These are phyloP conservation scores for Loxodes magnus DNA, from an alignment of 73 alveolate genomes.

Conservation along the genomic window DNA sequence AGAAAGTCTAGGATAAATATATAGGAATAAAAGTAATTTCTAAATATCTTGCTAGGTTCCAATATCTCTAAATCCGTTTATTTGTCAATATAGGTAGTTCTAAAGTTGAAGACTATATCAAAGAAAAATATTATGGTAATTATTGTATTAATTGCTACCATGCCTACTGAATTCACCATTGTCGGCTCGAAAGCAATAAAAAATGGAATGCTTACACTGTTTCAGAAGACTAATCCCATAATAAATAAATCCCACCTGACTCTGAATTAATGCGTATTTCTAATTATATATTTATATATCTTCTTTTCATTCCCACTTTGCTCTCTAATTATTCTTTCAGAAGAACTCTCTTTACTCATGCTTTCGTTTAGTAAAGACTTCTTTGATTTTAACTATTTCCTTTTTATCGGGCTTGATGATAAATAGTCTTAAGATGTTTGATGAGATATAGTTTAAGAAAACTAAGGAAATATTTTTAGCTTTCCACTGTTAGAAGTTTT, in stretches of 20 bases:
- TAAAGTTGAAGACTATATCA: slow-evolving; percentile 22
- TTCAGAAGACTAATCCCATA: slow-evolving; percentile 33
- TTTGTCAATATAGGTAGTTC: slow-evolving; percentile 35
- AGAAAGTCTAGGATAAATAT: slow-evolving; percentile 36
- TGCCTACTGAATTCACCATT: background rate
- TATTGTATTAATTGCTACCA: background rate
- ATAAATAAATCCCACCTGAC: slow-evolving; percentile 48
- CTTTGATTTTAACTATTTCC: too few relatives aligned
- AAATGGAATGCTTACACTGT: slow-evolving; percentile 39
- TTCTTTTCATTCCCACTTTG: too few relatives aligned
- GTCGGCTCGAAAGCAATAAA: slow-evolving; percentile 40
- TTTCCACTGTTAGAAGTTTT: too few relatives aligned
- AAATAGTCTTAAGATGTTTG: too few relatives aligned
- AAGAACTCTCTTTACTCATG: too few relatives aligned
- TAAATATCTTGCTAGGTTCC: slow-evolving; percentile 14
- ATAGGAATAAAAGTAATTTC: slow-evolving; percentile 18
- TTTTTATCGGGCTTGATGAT: too few relatives aligned
- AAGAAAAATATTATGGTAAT: background rate
- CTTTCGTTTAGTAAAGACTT: too few relatives aligned
- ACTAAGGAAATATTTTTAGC: too few relatives aligned
- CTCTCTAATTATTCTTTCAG: too few relatives aligned
- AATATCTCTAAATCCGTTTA: slow-evolving; percentile 37
- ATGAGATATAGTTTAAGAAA: too few relatives aligned
- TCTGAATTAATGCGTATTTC: too few relatives aligned
- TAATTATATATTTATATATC: too few relatives aligned